phyloP scores from a whole-genome alignment of 1,139 yeast species.

The Candida sp. region DNA sequence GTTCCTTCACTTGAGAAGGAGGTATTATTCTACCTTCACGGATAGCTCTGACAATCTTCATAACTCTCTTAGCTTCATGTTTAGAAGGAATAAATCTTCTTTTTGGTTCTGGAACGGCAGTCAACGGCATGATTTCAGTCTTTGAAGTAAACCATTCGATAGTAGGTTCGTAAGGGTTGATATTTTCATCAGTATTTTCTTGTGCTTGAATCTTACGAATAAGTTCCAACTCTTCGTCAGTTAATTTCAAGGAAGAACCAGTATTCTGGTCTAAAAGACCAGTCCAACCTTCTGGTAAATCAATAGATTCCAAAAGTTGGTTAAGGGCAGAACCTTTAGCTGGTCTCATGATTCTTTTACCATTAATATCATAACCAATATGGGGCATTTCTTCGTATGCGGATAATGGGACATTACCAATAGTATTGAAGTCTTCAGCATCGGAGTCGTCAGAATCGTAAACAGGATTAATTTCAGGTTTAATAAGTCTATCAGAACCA shows the following conservation, averaged over 20 bases:
- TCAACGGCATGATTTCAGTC: constrained; percentile 85
- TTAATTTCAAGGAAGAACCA: constrained; percentile 81
- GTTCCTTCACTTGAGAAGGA: constrained; percentile 54
- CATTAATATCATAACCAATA: constrained; percentile 94
- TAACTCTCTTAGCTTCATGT: constrained; percentile 92
- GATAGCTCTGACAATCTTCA: constrained; percentile 95
- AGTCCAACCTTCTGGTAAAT: constrained; percentile 98
- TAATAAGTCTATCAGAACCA: constrained; percentile 71
- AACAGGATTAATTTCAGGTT: constrained; percentile 88
- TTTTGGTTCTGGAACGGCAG: constrained; percentile 95
- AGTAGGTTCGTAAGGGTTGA: constrained; percentile 90
- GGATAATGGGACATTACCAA: constrained; percentile 87
- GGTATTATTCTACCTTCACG: constrained; percentile 94
- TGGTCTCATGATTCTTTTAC: constrained; percentile 98
- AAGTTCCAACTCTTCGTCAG: constrained; percentile 87
- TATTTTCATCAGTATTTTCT: constrained; percentile 75
- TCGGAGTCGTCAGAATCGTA: constrained; percentile 95
- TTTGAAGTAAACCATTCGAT: constrained; percentile 94
- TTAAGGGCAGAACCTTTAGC: constrained; percentile 96
- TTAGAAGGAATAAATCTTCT: constrained; percentile 95
- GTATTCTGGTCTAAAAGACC: constrained; percentile 90
- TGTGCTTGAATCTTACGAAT: constrained; percentile 83
- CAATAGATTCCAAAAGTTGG: constrained; percentile 82
- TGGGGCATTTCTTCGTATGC: constrained; percentile 98
- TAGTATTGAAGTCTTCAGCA: constrained; percentile 78